These are phyloP conservation scores for Closterium sp. DNA, from an alignment of 139 green algal species.

Conservation along the genomic window DNA sequence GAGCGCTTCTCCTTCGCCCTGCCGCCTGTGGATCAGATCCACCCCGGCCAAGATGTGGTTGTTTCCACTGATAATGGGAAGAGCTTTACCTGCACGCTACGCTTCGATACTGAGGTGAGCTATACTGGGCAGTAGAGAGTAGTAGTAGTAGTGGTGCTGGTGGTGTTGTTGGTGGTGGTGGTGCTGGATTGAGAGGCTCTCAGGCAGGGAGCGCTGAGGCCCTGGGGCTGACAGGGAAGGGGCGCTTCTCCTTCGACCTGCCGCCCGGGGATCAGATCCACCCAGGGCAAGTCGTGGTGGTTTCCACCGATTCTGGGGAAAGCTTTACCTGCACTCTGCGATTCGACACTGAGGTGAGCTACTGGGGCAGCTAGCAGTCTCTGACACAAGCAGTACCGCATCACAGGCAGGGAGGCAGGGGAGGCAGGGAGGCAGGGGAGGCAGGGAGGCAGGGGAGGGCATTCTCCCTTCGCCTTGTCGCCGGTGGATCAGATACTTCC, in stretches of 20 bases:
- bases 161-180: too few relatives aligned
- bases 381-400: too few relatives aligned
- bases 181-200: too few relatives aligned
- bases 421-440: not conserved
- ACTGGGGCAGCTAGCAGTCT: not conserved
- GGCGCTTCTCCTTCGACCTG: conserved; percentile 40
- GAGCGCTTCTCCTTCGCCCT: conserved; percentile 45
- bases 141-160: too few relatives aligned
- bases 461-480: conserved; percentile 29
- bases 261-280: conserved; percentile 26
- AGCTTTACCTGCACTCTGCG: conserved; percentile 9
- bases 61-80: conserved; percentile 35
- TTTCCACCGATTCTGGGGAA: conserved; percentile 16
- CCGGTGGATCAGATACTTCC: conserved; percentile 27
- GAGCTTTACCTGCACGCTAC: conserved; percentile 21
- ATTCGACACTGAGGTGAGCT: conserved; percentile 38
- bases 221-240: conserved; percentile 32
- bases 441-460: conserved; percentile 16
- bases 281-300: conserved; percentile 36
- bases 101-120: conserved; percentile 43
- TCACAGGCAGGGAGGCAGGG: not conserved
- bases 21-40: conserved; percentile 26
- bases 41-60: conserved; percentile 36
- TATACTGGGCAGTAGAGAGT: too few relatives aligned
- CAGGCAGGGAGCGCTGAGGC: conserved; percentile 26